Evolutionary conservation across 2,329 filamentous ascomycete genomes (phyloP), one percentile per base, ranked within the genome.

Genomic region (Teratosphaeria nubilosa): DNA sequence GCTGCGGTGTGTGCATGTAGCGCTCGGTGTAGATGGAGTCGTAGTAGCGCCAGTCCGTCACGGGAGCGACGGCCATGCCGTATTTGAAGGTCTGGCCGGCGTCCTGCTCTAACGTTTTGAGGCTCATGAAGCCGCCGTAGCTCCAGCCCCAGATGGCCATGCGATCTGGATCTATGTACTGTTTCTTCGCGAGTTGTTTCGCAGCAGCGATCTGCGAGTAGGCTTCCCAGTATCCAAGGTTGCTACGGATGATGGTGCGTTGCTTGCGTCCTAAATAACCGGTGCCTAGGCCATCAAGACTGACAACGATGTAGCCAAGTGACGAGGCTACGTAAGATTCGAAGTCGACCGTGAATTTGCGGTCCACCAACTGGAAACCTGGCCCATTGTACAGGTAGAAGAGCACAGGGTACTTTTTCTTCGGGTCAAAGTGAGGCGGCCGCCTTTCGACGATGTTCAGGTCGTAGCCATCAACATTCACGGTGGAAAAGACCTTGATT

Each of bases 101-200:
- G 70, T 99, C 94, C 61, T 84, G 82, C 77, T 99, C 94, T 13
- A 99, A 84, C 1, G 90, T 94, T 78, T 99, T 99, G 68, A 99
- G 81, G 5, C 94, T 90, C 78, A 89, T 88, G 78, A 95, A 99
- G 11, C 94, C 94, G 59, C 94, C 94, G 69, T 94, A 99, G 62
- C 90, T 95, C 94, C 94, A 99, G 53, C 94, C 94, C 94, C 94
- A 99, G 69, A 99, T 95, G 22, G 91, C 91, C 65, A 99, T 83
- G 57, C 88, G 84, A 6, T 84, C 80, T 27, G 82, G 78, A 71
- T 99, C 95, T 14, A 96, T 86, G 72, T 99, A 97, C 14, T 81
- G 74, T 70, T 90, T 92, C 41, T 78, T 77, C 0, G 87, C 86
- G 86, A 90, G 97, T 63, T 87, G 83, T 73, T 91, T 88, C 3